Percentiles rank a stretch among this genome's conserved stretches.
Conservation (phyloP, 768 basidiomycete genomes). For the Suillus subalutaceus region DNA sequence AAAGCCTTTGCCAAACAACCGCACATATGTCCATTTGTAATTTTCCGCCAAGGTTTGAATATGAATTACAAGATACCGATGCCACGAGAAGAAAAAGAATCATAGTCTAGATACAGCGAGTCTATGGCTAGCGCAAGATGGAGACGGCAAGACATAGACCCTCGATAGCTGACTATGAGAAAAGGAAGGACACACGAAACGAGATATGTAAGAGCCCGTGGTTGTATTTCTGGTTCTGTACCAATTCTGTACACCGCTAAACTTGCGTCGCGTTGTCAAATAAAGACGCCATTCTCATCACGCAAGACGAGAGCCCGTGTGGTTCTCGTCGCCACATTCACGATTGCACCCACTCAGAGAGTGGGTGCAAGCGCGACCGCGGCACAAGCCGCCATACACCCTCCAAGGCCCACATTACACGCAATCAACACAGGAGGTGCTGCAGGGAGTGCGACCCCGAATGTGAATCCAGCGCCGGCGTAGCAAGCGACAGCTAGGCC, state of each 20-base stretch:
- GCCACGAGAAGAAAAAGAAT: not conserved
- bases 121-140: not conserved
- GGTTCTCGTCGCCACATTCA: not conserved
- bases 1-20: not conserved
- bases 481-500: constrained; percentile 24
- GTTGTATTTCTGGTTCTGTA: not conserved
- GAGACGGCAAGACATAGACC: not conserved
- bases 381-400: constrained; percentile 30
- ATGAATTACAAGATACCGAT: not conserved
- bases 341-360: constrained; percentile 18
- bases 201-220: not conserved
- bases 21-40: not conserved
- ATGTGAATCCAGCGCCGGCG: constrained; percentile 24
- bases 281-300: not conserved
- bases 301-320: not conserved
- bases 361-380: constrained; percentile 22
- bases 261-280: too few species aligned
- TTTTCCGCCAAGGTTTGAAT: too few species aligned
- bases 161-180: not conserved
- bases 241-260: not conserved
- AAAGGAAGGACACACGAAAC: not conserved
- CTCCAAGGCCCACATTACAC: constrained; percentile 27
- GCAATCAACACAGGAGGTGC: constrained; percentile 25
- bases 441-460: constrained; percentile 24
- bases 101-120: not conserved